Conservation (phyloP, 208 protist species). For the Acanthamoeba culbertsoni region DNA sequence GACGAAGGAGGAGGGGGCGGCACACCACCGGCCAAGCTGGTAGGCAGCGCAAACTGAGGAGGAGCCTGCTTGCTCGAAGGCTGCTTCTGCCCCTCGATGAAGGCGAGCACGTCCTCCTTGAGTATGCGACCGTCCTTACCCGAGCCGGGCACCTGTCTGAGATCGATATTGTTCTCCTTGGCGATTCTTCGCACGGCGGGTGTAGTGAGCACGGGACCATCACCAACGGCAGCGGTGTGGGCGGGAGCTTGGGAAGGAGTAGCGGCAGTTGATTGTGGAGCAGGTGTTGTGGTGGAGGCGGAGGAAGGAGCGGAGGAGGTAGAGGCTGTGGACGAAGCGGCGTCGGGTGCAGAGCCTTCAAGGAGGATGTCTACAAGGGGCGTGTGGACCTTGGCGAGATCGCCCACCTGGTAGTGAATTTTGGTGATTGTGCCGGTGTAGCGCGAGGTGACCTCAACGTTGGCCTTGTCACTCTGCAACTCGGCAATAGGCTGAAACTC, state of each 20-base stretch:
- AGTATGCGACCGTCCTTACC: slow-evolving; percentile 87
- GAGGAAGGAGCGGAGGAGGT: too few relatives aligned
- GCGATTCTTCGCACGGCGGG: slow-evolving; percentile 91
- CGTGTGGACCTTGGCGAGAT: slow-evolving; percentile 88
- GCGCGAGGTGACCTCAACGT: slow-evolving; percentile 88
- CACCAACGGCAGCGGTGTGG: neutral
- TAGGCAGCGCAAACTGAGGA: neutral
- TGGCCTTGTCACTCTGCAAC: slow-evolving; percentile 93
- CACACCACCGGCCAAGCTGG: neutral
- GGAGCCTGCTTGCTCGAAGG: neutral
- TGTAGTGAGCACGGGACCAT: slow-evolving; percentile 86
- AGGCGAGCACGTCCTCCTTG: slow-evolving; percentile 89
- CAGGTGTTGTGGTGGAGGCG: neutral
- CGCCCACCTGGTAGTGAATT: slow-evolving; percentile 86
- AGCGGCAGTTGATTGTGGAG: neutral
- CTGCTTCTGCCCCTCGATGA: slow-evolving; percentile 36
- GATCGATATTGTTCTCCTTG: slow-evolving; percentile 86
- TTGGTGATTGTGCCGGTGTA: slow-evolving; percentile 89
- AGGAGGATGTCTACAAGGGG: slow-evolving; percentile 90
- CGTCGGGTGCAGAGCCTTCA: too few relatives aligned
- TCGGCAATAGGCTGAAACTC: slow-evolving; percentile 94
- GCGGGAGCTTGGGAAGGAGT: neutral
- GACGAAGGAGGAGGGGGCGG: neutral
- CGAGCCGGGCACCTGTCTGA: slow-evolving; percentile 42
- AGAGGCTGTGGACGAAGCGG: neutral